These are phyloP conservation scores for Ochetophila trinervis DNA, from an alignment of 306 rosid species.

Conservation along the genomic window DNA sequence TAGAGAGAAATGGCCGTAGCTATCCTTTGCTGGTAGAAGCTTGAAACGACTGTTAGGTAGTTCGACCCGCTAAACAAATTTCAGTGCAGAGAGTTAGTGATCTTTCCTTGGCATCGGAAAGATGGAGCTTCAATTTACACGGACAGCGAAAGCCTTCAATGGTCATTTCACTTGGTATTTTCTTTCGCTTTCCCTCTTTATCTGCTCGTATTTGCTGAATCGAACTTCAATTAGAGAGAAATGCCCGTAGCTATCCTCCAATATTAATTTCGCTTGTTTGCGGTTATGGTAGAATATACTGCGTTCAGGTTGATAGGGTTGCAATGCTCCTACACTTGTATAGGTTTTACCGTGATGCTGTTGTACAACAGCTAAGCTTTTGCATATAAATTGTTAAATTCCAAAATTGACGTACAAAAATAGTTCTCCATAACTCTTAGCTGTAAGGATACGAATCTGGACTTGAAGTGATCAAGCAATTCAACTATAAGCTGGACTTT, in stretches of 20 bases:
- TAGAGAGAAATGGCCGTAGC: too few species aligned
- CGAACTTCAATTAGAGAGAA: conserved; percentile 13
- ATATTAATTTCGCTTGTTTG: conserved; percentile 17
- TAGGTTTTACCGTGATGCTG: conserved; percentile 95
- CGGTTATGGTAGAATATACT: conserved; percentile 98
- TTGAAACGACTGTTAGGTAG: not conserved
- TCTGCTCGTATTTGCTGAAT: not conserved
- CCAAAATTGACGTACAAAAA: not conserved
- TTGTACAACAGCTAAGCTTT: conserved; percentile 82
- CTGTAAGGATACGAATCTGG: too few species aligned
- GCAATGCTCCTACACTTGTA: conserved; percentile 92
- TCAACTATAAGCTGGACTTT: conserved; percentile 15
- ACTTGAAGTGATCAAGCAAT: not conserved
- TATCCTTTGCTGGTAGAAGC: too few species aligned
- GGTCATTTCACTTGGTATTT: not conserved
- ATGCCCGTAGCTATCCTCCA: conserved; percentile 21
- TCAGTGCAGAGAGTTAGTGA: not conserved
- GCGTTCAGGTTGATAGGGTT: conserved; percentile 91
- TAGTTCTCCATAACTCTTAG: too few species aligned
- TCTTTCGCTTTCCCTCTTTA: not conserved
- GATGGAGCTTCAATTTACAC: not conserved
- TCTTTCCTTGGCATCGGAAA: not conserved
- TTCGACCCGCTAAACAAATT: not conserved
- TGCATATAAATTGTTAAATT: conserved; percentile 1
- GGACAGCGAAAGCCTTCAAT: not conserved